Base-by-base conservation (phyloP, 1,139 yeast genomes). In the Pneumocystis oryctolagi region DNA sequence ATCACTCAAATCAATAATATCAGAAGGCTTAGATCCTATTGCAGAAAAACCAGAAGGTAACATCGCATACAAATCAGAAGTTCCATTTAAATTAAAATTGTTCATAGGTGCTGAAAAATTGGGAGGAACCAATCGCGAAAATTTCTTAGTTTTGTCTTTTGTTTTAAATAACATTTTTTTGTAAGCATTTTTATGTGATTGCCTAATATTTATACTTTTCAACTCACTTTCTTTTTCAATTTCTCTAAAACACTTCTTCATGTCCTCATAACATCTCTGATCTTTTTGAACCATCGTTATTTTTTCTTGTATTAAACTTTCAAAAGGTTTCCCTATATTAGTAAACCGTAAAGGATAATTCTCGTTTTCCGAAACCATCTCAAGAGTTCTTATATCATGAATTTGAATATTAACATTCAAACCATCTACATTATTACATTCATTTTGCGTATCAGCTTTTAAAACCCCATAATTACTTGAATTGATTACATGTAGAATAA, bases 231-330 rank as follows among this genome's bases (percentile, higher is more conserved):
- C 28, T 16, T 37, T 55, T 5, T 57, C 60, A 25, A 61, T 25
- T 5, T 59, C 66, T 5, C 55, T 47, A 37, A 40, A 28, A 18
- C 77, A 79, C 20, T 73, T 71, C 40, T 76, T 77, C 42, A 81
- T 67, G 3, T 69, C 67, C 39, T 80, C 84, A 42, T 70, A 73
- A 68, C 79, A 82, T 58, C 76, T 74, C 3, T 71, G 68, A 66
- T 84, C 89, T 60, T 85, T 73, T 66, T 77, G 77, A 39, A 79
- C 67, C 69, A 84, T 79, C 35, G 78, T 81, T 9, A 75, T 70
- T 70, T 84, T 88, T 37, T 74, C 75, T 0, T 73, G 70, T 28
- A 84, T 72, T 61, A 80, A 73, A 1, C 72, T 68, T n/a, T 72
- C 73, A 68, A 84, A 83, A 3, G 82, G 74, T n/a, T 53, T 62